phyloP scores from a whole-genome alignment of 2,329 filamentous ascomycete genomes.

The Calycina herbarum region DNA sequence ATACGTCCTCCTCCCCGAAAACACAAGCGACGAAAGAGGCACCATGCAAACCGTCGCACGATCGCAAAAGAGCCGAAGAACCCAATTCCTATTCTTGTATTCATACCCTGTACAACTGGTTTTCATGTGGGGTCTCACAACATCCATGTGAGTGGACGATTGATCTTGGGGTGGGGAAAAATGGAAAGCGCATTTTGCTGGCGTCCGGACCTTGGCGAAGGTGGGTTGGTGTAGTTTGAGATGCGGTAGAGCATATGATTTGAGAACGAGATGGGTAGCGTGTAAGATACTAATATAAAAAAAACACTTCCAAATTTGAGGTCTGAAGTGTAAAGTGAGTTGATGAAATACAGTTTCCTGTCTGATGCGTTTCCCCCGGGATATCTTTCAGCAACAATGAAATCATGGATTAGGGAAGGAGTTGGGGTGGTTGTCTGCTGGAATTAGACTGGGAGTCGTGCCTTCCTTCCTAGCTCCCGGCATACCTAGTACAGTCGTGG shows the following conservation, averaged over 20 bases:
- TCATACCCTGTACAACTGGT: conserved; percentile 91
- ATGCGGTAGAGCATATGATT: background rate
- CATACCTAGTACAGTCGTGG: too few relatives aligned
- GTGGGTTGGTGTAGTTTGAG: background rate
- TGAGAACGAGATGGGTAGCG: background rate
- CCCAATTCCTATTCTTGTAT: conserved; percentile 91
- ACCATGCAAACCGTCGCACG: conserved; percentile 72
- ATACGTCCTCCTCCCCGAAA: conserved; percentile 92
- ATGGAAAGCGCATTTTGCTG: conserved; percentile 21
- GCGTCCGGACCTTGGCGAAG: conserved; percentile 23
- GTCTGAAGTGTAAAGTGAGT: too few relatives aligned
- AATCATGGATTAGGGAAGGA: too few relatives aligned
- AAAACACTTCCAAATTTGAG: background rate
- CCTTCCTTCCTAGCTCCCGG: too few relatives aligned
- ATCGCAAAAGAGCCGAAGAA: conserved; percentile 81
- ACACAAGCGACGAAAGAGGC: conserved; percentile 59
- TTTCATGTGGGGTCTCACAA: conserved; percentile 83
- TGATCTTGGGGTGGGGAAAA: conserved; percentile 19
- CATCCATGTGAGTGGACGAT: background rate
- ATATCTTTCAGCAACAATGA: too few relatives aligned
- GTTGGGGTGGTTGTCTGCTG: too few relatives aligned
- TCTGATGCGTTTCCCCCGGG: too few relatives aligned
- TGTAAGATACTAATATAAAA: conserved; percentile 6
- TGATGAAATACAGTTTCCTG: too few relatives aligned
- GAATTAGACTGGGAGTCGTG: too few relatives aligned